Conservation (phyloP, 305 asterid genomes). For the Fraxinus floribunda region DNA sequence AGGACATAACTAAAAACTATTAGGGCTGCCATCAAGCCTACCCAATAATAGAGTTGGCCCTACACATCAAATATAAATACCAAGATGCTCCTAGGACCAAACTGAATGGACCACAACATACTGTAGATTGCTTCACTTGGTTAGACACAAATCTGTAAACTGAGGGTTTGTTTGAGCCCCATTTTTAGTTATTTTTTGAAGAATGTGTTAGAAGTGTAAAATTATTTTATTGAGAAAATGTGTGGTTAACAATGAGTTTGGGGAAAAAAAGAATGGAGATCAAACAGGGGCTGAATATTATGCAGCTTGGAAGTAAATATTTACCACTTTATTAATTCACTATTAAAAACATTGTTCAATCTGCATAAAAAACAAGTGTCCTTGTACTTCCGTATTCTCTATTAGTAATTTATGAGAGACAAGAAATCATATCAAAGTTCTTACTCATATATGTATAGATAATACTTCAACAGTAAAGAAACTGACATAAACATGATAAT, state of each 20-base stretch:
- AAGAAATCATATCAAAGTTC: not conserved
- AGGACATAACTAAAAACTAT: not conserved
- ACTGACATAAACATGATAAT: not conserved
- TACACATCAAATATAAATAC: not conserved
- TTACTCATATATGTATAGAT: not conserved
- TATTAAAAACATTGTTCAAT: not conserved
- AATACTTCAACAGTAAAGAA: not conserved
- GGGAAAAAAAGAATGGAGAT: not conserved
- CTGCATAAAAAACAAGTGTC: not conserved
- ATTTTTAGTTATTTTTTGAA: not conserved
- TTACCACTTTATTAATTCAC: not conserved
- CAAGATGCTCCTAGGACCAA: not conserved
- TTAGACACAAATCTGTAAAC: not conserved
- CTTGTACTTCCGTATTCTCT: not conserved
- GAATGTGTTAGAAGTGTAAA: not conserved
- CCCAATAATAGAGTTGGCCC: not conserved
- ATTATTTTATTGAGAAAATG: not conserved
- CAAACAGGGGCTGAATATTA: not conserved
- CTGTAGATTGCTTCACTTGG: not conserved
- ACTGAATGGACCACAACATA: not conserved
- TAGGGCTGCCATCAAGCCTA: slow-evolving; percentile 1
- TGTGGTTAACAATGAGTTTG: not conserved
- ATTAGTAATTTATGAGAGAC: not conserved
- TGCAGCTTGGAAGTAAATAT: not conserved
- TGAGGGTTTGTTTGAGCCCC: not conserved